Conservation (phyloP, 306 rosid species). For the Prunus persica region DNA sequence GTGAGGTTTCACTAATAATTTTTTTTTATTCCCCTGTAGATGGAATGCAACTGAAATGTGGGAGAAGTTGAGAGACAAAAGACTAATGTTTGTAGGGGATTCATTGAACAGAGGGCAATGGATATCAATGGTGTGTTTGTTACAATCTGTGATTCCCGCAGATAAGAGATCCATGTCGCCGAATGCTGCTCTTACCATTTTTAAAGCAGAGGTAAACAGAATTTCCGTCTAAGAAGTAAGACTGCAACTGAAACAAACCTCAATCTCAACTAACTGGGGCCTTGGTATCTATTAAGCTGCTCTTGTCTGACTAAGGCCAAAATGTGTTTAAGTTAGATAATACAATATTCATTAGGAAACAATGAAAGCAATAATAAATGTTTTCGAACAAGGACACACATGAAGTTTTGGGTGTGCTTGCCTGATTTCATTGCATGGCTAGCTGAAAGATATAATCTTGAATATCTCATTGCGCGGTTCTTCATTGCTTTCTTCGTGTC, state of each 20-base stretch:
- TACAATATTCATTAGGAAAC: not conserved
- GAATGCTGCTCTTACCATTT: constrained; percentile 87
- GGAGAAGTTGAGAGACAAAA: constrained; percentile 89
- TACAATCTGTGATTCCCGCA: constrained; percentile 82
- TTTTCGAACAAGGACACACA: not conserved
- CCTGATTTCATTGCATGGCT: not conserved
- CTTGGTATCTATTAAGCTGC: not conserved
- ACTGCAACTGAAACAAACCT: not conserved
- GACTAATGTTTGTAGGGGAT: constrained; percentile 99
- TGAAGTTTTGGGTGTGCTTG: constrained; percentile 1
- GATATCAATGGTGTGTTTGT: constrained; percentile 93
- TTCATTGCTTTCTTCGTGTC: constrained; percentile 19
- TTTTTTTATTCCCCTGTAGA: constrained; percentile 32
- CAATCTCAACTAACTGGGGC: not conserved
- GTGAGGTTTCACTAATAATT: constrained; percentile 16
- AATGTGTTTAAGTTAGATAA: not conserved
- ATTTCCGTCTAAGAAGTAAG: not conserved
- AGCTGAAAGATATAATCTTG: not conserved
- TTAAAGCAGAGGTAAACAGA: constrained; percentile 72
- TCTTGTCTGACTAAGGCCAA: not conserved
- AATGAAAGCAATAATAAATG: not conserved
- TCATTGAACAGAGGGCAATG: constrained; percentile 96
- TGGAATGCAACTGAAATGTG: constrained; percentile 76
- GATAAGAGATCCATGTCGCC: constrained; percentile 89
- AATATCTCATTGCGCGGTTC: not conserved